Evolutionary conservation across 2,329 filamentous ascomycete species (phyloP).

Genomic region (Alternaria triticina): DNA sequence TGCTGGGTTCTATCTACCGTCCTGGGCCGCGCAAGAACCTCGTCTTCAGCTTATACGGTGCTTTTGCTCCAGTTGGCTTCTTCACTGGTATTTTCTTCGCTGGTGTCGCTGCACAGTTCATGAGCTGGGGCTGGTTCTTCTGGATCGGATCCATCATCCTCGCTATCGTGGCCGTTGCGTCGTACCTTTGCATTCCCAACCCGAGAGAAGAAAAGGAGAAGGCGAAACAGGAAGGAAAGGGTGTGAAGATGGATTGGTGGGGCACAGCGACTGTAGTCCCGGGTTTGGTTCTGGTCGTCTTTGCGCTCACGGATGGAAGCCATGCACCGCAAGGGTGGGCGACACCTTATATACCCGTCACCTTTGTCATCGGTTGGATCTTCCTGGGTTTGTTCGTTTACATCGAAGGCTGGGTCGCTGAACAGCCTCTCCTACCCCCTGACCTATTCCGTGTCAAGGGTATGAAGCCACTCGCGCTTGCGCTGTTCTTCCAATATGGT

Average conservation of each 20-base stretch:
- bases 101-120: constrained; percentile 38
- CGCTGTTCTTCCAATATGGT: constrained; percentile 55
- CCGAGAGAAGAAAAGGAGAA: constrained; percentile 16
- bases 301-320: constrained; percentile 74
- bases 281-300: constrained; percentile 73
- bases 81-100: constrained; percentile 48
- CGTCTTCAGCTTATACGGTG: constrained; percentile 66
- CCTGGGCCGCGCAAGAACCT: constrained; percentile 74
- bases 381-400: constrained; percentile 68
- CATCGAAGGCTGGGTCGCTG: constrained; percentile 73
- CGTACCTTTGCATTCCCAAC: constrained; percentile 41
- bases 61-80: constrained; percentile 58
- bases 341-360: constrained; percentile 74
- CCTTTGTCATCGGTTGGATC: constrained; percentile 67
- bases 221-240: constrained; percentile 1
- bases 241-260: constrained; percentile 48
- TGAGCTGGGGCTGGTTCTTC: constrained; percentile 45
- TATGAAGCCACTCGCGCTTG: constrained; percentile 58
- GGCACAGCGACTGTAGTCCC: constrained; percentile 45
- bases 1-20: constrained; percentile 69
- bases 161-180: constrained; percentile 34
- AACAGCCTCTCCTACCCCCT: constrained; percentile 71
- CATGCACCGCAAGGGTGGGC: constrained; percentile 73
- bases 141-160: constrained; percentile 44
- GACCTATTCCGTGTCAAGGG: constrained; percentile 73